Percentiles rank a stretch among this genome's conserved stretches.
These are phyloP conservation scores for Eutypa lata DNA, from an alignment of 2,329 filamentous ascomycete species.

Conservation along the genomic window DNA sequence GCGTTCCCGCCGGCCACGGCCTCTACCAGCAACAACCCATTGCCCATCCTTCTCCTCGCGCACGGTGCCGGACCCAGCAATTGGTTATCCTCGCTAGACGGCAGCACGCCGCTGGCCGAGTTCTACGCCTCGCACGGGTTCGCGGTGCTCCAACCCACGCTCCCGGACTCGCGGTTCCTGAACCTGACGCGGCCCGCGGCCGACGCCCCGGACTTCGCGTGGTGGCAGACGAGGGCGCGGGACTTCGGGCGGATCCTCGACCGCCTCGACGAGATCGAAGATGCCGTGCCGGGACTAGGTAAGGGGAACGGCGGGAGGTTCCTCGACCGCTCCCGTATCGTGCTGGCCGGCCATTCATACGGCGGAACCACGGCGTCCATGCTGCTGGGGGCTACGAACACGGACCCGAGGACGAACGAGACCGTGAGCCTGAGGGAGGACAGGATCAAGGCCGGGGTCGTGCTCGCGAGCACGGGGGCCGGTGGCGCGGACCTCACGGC, in stretches of 20 bases:
- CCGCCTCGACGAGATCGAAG: slow-evolving; percentile 33
- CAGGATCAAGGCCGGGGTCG: slow-evolving; percentile 35
- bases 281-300: slow-evolving; percentile 24
- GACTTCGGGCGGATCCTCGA: slow-evolving; percentile 37
- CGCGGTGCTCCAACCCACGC: slow-evolving; percentile 40
- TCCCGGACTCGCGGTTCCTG: slow-evolving; percentile 33
- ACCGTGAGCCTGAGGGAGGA: slow-evolving; percentile 19
- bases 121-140: slow-evolving; percentile 42
- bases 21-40: slow-evolving; percentile 25
- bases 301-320: slow-evolving; percentile 30
- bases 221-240: slow-evolving; percentile 28
- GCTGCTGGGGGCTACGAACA: slow-evolving; percentile 33
- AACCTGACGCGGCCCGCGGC: slow-evolving; percentile 9
- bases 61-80: slow-evolving; percentile 38
- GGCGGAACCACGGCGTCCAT: slow-evolving; percentile 31
- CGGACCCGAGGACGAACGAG: slow-evolving; percentile 25
- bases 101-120: slow-evolving; percentile 37
- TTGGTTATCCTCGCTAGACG: slow-evolving; percentile 37
- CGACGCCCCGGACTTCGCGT: slow-evolving; percentile 22
- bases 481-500: slow-evolving; percentile 27
- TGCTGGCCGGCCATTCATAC: slow-evolving; percentile 37
- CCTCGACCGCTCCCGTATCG: slow-evolving; percentile 31
- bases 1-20: slow-evolving; percentile 14
- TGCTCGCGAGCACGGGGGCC: slow-evolving; percentile 30
- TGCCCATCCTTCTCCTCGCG: slow-evolving; percentile 39